Evolutionary conservation across 2,329 filamentous ascomycete species (phyloP).

Genomic region (Diplodia intermedia): DNA sequence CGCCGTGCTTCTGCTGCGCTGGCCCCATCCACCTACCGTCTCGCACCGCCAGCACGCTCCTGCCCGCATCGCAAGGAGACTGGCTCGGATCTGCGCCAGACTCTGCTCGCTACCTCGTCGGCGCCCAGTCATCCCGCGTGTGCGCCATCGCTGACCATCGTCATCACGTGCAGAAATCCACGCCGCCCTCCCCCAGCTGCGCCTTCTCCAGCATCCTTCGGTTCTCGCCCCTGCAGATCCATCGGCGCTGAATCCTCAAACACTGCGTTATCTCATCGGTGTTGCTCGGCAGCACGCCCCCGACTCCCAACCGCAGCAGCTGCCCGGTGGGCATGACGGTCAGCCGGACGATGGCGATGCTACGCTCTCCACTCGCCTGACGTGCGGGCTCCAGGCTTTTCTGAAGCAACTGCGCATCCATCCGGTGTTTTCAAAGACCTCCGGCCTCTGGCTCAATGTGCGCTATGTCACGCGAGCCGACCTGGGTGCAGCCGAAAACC

Average conservation of each 20-base stretch:
- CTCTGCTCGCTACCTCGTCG: not conserved
- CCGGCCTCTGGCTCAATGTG: slow-evolving; percentile 29
- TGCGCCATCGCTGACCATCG: slow-evolving; percentile 8
- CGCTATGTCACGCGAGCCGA: slow-evolving; percentile 22
- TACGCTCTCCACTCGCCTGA: slow-evolving; percentile 10
- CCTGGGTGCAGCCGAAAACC: not conserved
- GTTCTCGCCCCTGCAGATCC: slow-evolving; percentile 19
- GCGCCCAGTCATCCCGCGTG: not conserved
- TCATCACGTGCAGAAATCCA: slow-evolving; percentile 30
- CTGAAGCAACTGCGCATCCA: slow-evolving; percentile 16
- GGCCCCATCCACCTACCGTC: slow-evolving; percentile 21
- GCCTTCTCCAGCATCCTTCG: slow-evolving; percentile 15
- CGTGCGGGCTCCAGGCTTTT: slow-evolving; percentile 24
- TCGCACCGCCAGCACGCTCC: not conserved
- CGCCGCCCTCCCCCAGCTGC: slow-evolving; percentile 21
- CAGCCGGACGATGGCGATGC: slow-evolving; percentile 3
- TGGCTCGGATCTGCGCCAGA: not conserved
- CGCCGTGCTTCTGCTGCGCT: slow-evolving; percentile 24
- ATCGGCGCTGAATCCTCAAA: slow-evolving; percentile 1
- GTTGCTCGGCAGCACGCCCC: not conserved
- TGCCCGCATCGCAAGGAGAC: not conserved
- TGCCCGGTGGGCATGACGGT: not conserved
- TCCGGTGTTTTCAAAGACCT: not conserved
- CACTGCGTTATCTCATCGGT: slow-evolving; percentile 21
- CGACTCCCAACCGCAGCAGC: not conserved